phyloP scores from a whole-genome alignment of 148 eudicot species.

The Spergularia bocconei region DNA sequence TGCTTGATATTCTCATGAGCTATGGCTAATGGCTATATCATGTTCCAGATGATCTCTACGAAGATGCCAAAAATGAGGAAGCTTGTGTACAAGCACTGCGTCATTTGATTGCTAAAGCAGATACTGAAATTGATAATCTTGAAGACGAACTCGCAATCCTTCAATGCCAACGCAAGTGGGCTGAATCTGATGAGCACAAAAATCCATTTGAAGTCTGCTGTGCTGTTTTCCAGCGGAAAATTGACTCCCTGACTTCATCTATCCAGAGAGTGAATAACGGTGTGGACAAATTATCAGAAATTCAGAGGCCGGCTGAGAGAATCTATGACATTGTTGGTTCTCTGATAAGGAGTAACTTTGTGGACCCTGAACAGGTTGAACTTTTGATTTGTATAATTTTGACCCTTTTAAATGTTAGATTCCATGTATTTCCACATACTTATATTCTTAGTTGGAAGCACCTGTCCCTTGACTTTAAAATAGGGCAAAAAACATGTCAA shows the following conservation, averaged over 20 bases:
- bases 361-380: slow-evolving; percentile 43
- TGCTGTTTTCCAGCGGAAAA: slow-evolving; percentile 42
- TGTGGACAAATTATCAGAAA: slow-evolving; percentile 17
- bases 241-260: slow-evolving; percentile 33
- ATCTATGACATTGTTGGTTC: slow-evolving; percentile 40
- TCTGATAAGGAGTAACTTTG: slow-evolving; percentile 33
- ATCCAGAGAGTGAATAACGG: slow-evolving; percentile 35
- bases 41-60: slow-evolving; percentile 53
- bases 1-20: slow-evolving; percentile 1
- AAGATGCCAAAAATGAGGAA: slow-evolving; percentile 47
- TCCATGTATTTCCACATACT: not conserved
- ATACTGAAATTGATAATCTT: slow-evolving; percentile 57
- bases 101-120: slow-evolving; percentile 48
- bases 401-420: not conserved
- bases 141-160: slow-evolving; percentile 63
- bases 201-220: slow-evolving; percentile 43
- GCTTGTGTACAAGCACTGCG: slow-evolving; percentile 49
- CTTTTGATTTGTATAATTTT: slow-evolving; percentile 4
- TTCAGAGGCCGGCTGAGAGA: slow-evolving; percentile 41
- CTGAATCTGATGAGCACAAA: slow-evolving; percentile 31
- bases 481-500: not conserved
- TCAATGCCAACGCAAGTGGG: slow-evolving; percentile 53
- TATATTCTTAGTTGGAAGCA: not conserved
- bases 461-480: too few species aligned
- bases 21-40: slow-evolving; percentile 19